Evolutionary conservation across 108 stramenopile genomes (phyloP), one percentile per base, ranked within the genome.

Genomic region (Licmophora abbreviata): DNA sequence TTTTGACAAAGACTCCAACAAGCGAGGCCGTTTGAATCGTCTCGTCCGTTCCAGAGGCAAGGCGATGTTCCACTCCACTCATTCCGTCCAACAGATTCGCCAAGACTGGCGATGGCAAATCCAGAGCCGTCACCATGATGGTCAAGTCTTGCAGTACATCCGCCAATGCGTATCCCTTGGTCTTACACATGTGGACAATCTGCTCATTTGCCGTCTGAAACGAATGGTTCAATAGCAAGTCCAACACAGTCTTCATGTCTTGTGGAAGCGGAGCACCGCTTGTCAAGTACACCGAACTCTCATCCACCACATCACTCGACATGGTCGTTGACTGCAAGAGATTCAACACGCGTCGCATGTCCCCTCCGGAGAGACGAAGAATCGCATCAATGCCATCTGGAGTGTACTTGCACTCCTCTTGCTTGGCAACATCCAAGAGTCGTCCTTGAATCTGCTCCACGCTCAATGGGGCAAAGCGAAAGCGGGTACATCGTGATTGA

Each of bases 271-370:
- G 88, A 7, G 92, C 83, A 0, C 92, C 92, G 46, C 79, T 74
- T 0, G 88, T 90, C 55, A 85, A 64, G 54, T 84, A 93, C 14
- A 93, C 92, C 51, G 64, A 50, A 3, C 44, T 58, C 51, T 84
- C 81, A 54, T 82, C 66, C 29, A 92, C 71, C 4, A 29, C 26
- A 17, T 56, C 34, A 44, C 49, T 61, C 12, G 83, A 77, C 92
- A 93, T 93, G 72, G 81, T 60, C 17, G 92, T 83, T 20, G 85
- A 77, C 52, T 93, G 92, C 60, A 93, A 53, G 44, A 93, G 67
- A 59, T 93, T 93, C 54, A 93, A 58, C 10, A 93, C 92, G n/a
- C 92, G 71, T 52, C 92, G 73, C 92, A 93, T 88, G 64, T 93
- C 92, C 4, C 92, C 92, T 40, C 83, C 82, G 56, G 69, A 64